Base-by-base conservation (phyloP, 2,329 filamentous ascomycete species). In the Hysterium pulicare region DNA sequence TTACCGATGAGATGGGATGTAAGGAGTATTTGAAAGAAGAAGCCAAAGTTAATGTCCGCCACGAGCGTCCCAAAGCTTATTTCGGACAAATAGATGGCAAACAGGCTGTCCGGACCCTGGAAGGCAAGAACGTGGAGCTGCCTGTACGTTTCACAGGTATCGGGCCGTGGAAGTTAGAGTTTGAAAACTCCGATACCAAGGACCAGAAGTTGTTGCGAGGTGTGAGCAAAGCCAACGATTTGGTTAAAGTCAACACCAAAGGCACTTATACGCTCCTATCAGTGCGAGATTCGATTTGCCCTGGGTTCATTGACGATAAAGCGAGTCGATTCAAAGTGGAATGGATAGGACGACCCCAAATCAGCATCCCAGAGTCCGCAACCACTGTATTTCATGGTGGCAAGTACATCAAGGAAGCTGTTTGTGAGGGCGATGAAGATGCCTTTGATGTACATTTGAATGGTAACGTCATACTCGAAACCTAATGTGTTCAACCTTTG, bases 351-450 rank as follows among this genome's bases (percentile, higher is more conserved):
- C 81, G 90, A 35, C 94, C 93, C 1, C 74, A 81, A 48, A 75
- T 94, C 32, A 77, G 76, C 11, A 64, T 93, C 34, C 73, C 82
- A 5, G 78, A 85, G 46, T 80, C 53, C n/a, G 74, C 81, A 3
- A 78, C 82, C 35, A 75, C 87, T 35, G 72, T 72, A 9, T 67
- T 59, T 13, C 58, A 75, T 26, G 71, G 74, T 13, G 72, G 74
- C 21, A 74, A 75, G 24, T 86, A 84, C 60, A 63, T 83, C 53
- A 94, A 94, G 67, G 78, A 83, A 32, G 84, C 90, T 47, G 84
- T 98, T 22, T 98, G 93, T 60, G 90, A 98, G 70, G 91, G 91
- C 22, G 91, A 97, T 48, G 86, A 95, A 58, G 91, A 96, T 64
- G 82, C 83, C 3, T 83, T 96, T 42, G 90, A 96, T 58, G 73